These are phyloP conservation scores for Aspergillus alliaceus DNA, from an alignment of 2,329 filamentous ascomycete genomes.

Conservation along the genomic window DNA sequence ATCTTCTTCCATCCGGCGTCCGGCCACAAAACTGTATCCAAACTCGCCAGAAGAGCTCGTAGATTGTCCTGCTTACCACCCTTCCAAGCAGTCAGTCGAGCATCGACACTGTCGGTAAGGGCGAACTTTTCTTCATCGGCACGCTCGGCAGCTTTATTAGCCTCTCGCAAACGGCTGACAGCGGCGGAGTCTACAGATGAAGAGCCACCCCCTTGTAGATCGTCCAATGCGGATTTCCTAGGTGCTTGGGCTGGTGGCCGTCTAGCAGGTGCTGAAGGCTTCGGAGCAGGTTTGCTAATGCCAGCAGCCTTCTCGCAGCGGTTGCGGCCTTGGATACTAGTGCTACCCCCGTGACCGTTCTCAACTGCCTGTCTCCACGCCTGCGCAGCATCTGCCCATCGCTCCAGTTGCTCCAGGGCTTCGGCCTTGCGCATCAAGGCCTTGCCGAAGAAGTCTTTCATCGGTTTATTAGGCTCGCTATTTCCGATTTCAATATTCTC, in stretches of 20 bases:
- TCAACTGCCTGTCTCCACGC: conserved; percentile 85
- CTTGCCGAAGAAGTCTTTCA: conserved; percentile 92
- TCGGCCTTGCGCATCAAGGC: conserved; percentile 93
- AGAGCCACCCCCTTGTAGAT: conserved; percentile 41
- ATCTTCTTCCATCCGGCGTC: conserved; percentile 96
- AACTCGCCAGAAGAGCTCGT: conserved; percentile 77
- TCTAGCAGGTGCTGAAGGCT: conserved; percentile 47
- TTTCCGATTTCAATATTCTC: conserved; percentile 73
- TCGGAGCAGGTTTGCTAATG: conserved; percentile 55
- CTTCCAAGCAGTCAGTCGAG: conserved; percentile 75
- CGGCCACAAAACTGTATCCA: conserved; percentile 89
- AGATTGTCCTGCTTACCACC: conserved; percentile 92
- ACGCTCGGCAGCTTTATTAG: conserved; percentile 80
- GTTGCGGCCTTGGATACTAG: conserved; percentile 80
- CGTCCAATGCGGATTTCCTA: conserved; percentile 35
- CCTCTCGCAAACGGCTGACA: conserved; percentile 76
- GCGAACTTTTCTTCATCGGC: conserved; percentile 93
- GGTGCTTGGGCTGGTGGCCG: conserved; percentile 48
- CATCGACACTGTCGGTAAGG: conserved; percentile 81
- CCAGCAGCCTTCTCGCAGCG: conserved; percentile 86
- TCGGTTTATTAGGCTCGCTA: conserved; percentile 70
- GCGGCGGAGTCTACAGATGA: conserved; percentile 63
- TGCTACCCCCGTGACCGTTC: conserved; percentile 78
- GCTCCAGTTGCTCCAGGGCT: conserved; percentile 91
- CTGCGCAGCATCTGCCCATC: conserved; percentile 78